Evolutionary conservation across 352 stramenopile species (phyloP).

Genomic region (Pythium aphanidermatum): DNA sequence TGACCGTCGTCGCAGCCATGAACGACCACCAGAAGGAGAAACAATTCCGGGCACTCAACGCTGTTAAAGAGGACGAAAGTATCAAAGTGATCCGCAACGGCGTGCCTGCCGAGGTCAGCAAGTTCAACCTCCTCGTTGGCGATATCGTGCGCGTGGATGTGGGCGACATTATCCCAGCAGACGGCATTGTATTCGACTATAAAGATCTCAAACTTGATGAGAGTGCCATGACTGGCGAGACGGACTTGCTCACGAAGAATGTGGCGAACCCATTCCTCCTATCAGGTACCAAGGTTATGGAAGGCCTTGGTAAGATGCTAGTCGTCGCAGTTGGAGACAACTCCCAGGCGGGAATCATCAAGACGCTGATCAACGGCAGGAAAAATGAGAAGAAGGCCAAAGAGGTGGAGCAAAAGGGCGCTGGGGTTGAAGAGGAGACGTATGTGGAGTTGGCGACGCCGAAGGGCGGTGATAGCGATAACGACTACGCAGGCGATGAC

Average conservation of each 20-base stretch:
- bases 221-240: slow-evolving; percentile 36
- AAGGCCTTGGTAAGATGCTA: slow-evolving; percentile 77
- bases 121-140: slow-evolving; percentile 30
- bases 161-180: slow-evolving; percentile 34
- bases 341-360: slow-evolving; percentile 80
- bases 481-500: slow-evolving; percentile 4
- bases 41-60: slow-evolving; percentile 65
- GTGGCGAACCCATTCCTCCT: slow-evolving; percentile 55
- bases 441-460: slow-evolving; percentile 23
- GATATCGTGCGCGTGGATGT: slow-evolving; percentile 33
- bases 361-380: slow-evolving; percentile 38
- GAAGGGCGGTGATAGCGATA: neutral
- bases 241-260: slow-evolving; percentile 23
- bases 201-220: slow-evolving; percentile 36
- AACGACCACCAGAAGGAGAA: slow-evolving; percentile 87
- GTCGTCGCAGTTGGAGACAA: slow-evolving; percentile 84
- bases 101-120: slow-evolving; percentile 18
- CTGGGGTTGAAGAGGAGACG: neutral
- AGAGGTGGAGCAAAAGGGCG: neutral
- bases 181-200: slow-evolving; percentile 32
- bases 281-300: slow-evolving; percentile 80
- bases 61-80: slow-evolving; percentile 56
- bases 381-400: neutral
- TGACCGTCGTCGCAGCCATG: slow-evolving; percentile 80
- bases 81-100: slow-evolving; percentile 34